A percentile compares a stretch with the other conserved stretches of the same genome.
phyloP scores from a whole-genome alignment of 805 yeast species.

The Cyberlindnera nakhonratchasimensis region DNA sequence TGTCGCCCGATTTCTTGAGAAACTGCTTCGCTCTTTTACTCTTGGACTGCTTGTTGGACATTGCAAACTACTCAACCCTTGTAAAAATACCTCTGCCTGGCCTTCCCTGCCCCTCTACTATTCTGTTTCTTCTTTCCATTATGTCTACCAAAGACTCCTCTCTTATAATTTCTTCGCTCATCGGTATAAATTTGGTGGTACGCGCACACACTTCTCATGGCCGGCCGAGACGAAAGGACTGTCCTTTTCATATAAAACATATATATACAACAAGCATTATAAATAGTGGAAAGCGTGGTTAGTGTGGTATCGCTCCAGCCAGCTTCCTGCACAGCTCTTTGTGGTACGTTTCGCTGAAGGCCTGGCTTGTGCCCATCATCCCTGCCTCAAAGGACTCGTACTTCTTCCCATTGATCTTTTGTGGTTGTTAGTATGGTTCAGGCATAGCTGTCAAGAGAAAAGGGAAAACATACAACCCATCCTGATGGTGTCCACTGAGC shows the following conservation, averaged over 20 bases:
- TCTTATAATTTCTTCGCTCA: too few species aligned
- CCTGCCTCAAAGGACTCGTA: slow-evolving; percentile 32
- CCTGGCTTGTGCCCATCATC: slow-evolving; percentile 15
- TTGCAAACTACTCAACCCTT: not conserved
- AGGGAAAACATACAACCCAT: slow-evolving; percentile 9
- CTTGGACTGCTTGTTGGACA: slow-evolving; percentile 5
- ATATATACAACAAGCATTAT: too few species aligned
- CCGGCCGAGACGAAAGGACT: too few species aligned
- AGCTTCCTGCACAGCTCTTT: slow-evolving; percentile 7
- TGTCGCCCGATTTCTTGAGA: slow-evolving; percentile 13
- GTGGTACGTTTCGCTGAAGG: slow-evolving; percentile 14
- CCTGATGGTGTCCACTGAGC: slow-evolving; percentile 6
- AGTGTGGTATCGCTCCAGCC: too few species aligned
- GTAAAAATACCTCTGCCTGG: too few species aligned
- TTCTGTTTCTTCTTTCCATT: too few species aligned
- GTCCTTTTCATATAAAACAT: too few species aligned
- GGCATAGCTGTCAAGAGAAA: not conserved
- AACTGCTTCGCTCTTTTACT: slow-evolving; percentile 12
- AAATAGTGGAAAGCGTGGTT: too few species aligned
- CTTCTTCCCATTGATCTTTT: not conserved
- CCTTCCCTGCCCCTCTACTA: too few species aligned
- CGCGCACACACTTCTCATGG: too few species aligned
- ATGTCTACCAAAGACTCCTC: too few species aligned
- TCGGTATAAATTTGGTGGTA: too few species aligned
- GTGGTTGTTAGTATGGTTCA: not conserved